Base-by-base conservation (phyloP, 2,329 filamentous ascomycete species). In the Graphium sp. region DNA sequence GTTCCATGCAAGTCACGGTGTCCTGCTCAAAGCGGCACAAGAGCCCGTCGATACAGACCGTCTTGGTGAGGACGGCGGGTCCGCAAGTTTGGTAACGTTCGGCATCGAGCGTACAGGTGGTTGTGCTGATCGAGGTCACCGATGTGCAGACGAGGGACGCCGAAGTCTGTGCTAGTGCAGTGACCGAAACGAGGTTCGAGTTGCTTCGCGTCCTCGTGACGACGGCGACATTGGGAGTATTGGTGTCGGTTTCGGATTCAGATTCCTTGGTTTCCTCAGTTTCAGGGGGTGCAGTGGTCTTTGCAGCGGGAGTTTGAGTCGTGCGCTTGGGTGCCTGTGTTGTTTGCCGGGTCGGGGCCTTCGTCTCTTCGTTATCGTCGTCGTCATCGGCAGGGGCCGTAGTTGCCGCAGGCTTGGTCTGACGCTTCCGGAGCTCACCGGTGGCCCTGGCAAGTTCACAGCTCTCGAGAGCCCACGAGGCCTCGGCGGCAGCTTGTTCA, bases 11-110 rank as follows among this genome's bases (percentile, higher is more conserved):
- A n/a, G 53, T 45, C 26, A 48, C 42, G 19, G 44, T 46, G 39
- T 53, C 55, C 29, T 39, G 28, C 47, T 58, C 51, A 36, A 51
- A 50, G 35, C 41, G 44, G 56, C 65, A 70, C 38, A 57, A 46
- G 32, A 56, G 48, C 20, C 52, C 55, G 5, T 46, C 39, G 7
- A 45, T 46, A 50, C 65, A 69, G 12, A 49, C 46, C 18, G 47
- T 43, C 12, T 42, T 46, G 27, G 46, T 38, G 23, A 46, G 38
- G 7, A 40, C 34, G 25, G 53, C 55, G 13, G 42, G 35, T 47
- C 46, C 5, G 43, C 37, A 11, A 32, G 34, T 15, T 34, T 33
- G 31, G 49, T 40, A 37, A 48, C 49, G 12, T 47, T 53, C 26
- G 53, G 53, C 32, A 11, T 41, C 34, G 19, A 45, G 41, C 5